Evolutionary conservation across 192 early-diverging fungal genomes (phyloP).

Genomic region (Coemansia biformis): DNA sequence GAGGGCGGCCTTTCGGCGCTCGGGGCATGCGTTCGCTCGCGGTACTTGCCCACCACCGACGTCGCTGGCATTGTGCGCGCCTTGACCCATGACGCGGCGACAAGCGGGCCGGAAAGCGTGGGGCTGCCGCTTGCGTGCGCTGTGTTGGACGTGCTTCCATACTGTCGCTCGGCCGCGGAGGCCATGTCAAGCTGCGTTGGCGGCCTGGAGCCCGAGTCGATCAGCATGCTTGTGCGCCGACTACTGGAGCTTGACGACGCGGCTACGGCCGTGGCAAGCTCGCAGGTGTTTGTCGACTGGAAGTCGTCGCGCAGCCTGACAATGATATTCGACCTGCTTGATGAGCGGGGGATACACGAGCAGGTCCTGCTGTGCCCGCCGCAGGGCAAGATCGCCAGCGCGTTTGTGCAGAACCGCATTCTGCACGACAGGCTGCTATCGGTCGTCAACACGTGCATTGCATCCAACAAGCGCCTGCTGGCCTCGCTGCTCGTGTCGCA

Average conservation of each 20-base stretch:
- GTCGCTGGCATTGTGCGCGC: slow-evolving; percentile 2
- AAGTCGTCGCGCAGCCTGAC: slow-evolving; percentile 21
- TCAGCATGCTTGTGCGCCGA: slow-evolving; percentile 17
- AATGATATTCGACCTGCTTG: slow-evolving; percentile 32
- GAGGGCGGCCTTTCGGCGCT: slow-evolving; percentile 20
- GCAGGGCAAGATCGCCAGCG: slow-evolving; percentile 15
- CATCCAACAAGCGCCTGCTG: slow-evolving; percentile 26
- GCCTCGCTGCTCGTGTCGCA: slow-evolving; percentile 30
- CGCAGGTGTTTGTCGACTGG: slow-evolving; percentile 25
- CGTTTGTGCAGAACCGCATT: slow-evolving; percentile 44
- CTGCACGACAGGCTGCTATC: slow-evolving; percentile 24
- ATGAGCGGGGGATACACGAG: slow-evolving; percentile 19
- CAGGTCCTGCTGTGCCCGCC: slow-evolving; percentile 31
- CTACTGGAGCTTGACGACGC: slow-evolving; percentile 16
- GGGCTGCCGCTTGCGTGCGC: slow-evolving; percentile 21
- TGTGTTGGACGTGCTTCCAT: slow-evolving; percentile 20
- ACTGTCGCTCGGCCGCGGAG: not conserved
- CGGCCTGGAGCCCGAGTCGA: slow-evolving; percentile 7
- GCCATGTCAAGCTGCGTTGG: slow-evolving; percentile 5
- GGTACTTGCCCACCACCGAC: slow-evolving; percentile 24
- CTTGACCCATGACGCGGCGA: slow-evolving; percentile 2
- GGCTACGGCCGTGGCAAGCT: slow-evolving; percentile 1
- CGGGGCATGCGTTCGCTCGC: slow-evolving; percentile 26
- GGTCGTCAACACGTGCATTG: slow-evolving; percentile 28
- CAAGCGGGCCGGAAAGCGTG: not conserved